Percentiles rank a stretch among this genome's conserved stretches.
Conservation (phyloP, 495 filamentous ascomycete genomes). For the Neurospora sp. region DNA sequence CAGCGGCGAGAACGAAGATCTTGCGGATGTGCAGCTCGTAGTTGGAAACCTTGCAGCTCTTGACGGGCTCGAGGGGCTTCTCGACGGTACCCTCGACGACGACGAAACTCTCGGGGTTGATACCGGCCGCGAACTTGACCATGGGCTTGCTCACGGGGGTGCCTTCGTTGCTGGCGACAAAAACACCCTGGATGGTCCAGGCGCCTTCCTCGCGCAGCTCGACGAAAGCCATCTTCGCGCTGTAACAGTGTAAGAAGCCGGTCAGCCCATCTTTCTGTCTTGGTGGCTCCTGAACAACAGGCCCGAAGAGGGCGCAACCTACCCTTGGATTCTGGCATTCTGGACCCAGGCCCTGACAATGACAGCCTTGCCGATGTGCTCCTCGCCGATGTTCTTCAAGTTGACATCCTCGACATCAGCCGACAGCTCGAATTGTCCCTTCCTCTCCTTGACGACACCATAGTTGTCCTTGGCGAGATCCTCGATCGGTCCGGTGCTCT, state of each 20-base stretch:
- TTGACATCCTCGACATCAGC: constrained; percentile 30
- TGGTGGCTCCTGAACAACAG: not conserved
- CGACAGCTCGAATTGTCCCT: constrained; percentile 8
- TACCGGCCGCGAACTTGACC: constrained; percentile 73
- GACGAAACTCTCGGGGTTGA: constrained; percentile 78
- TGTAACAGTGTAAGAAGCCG: not conserved
- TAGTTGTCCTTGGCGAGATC: constrained; percentile 67
- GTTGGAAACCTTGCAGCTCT: constrained; percentile 62
- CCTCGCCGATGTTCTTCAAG: constrained; percentile 45
- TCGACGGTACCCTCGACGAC: constrained; percentile 71
- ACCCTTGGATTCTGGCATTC: constrained; percentile 68
- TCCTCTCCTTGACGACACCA: constrained; percentile 24
- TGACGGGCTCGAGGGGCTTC: constrained; percentile 73
- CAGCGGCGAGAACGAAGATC: constrained; percentile 53
- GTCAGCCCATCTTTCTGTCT: not conserved
- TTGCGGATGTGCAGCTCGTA: constrained; percentile 83
- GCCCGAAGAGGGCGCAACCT: not conserved
- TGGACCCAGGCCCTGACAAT: constrained; percentile 77
- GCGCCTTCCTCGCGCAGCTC: constrained; percentile 75
- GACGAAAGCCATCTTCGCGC: constrained; percentile 86
- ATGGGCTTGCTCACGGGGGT: constrained; percentile 63
- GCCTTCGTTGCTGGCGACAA: constrained; percentile 47
- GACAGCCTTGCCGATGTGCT: constrained; percentile 62
- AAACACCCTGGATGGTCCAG: constrained; percentile 47
- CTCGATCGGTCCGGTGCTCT: constrained; percentile 29